Percentiles rank a stretch among this genome's conserved stretches.
phyloP scores from a whole-genome alignment of 495 filamentous ascomycete genomes.

The Podospora fimiseda region DNA sequence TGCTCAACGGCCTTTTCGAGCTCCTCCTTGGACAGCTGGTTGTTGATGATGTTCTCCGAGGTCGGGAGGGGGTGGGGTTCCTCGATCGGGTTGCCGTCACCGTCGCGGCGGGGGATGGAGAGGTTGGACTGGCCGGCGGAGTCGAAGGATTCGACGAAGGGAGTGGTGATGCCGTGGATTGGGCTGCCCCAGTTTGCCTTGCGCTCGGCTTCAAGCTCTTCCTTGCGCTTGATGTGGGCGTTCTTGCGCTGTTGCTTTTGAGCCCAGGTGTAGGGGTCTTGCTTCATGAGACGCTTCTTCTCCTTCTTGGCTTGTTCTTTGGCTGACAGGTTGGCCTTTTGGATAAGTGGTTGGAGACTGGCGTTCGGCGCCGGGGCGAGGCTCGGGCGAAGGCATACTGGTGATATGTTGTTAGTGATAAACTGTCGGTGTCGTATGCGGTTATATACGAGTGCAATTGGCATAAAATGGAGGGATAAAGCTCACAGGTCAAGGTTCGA shows the following conservation, averaged over 20 bases:
- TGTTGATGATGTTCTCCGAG: constrained; percentile 56
- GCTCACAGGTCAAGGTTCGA: constrained; percentile 56
- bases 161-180: constrained; percentile 66
- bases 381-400: constrained; percentile 46
- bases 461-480: not conserved
- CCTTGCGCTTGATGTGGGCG: constrained; percentile 67
- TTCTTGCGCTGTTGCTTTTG: constrained; percentile 73
- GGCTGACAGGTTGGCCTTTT: constrained; percentile 41
- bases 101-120: constrained; percentile 30
- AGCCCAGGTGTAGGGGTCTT: constrained; percentile 61
- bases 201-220: constrained; percentile 56
- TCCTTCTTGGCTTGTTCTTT: constrained; percentile 20
- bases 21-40: constrained; percentile 61
- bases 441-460: not conserved
- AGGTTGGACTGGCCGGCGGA: constrained; percentile 39
- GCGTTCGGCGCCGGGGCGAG: constrained; percentile 24
- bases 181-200: constrained; percentile 63
- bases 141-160: constrained; percentile 80
- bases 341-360: constrained; percentile 40
- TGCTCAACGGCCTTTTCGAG: constrained; percentile 56
- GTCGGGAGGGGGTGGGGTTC: constrained; percentile 35
- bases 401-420: constrained; percentile 12
- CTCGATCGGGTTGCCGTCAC: constrained; percentile 28
- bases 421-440: constrained; percentile 4
- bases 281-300: constrained; percentile 44